A percentile compares a stretch with the other conserved stretches of the same genome.
These are phyloP conservation scores for Sequoia sempervirens DNA, from an alignment of 75 land plant species.

Conservation along the genomic window DNA sequence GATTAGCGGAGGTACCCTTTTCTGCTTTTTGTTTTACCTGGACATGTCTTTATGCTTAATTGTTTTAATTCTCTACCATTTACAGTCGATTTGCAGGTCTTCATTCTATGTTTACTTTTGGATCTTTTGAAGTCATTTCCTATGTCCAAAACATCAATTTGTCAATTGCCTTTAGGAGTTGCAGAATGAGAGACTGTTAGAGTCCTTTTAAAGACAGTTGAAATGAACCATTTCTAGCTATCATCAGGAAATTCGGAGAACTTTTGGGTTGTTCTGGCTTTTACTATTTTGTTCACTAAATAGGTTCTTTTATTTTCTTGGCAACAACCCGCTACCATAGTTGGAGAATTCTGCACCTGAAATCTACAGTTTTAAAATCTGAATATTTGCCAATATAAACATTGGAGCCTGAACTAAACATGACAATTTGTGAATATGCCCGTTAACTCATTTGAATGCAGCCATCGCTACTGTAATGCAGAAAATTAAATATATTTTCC, in stretches of 20 bases:
- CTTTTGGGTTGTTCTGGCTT: neutral
- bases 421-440: neutral
- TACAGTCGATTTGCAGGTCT: neutral
- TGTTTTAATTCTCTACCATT: neutral
- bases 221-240: neutral
- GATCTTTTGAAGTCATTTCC: neutral
- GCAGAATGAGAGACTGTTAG: neutral
- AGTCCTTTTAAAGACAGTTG: neutral
- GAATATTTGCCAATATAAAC: neutral
- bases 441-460: neutral
- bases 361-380: neutral
- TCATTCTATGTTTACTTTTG: neutral
- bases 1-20: conserved; percentile 51
- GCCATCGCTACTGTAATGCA: no score
- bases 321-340: neutral
- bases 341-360: neutral
- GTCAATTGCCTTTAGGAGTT: neutral
- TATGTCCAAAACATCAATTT: neutral
- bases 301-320: neutral
- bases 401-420: neutral
- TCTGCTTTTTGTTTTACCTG: neutral
- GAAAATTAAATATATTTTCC: no score
- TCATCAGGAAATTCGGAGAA: neutral
- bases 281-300: neutral
- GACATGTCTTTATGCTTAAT: neutral